A percentile compares a stretch with the other conserved stretches of the same genome.
Evolutionary conservation across 2,329 filamentous ascomycete genomes (phyloP).

Genomic region (Onygena corvina): DNA sequence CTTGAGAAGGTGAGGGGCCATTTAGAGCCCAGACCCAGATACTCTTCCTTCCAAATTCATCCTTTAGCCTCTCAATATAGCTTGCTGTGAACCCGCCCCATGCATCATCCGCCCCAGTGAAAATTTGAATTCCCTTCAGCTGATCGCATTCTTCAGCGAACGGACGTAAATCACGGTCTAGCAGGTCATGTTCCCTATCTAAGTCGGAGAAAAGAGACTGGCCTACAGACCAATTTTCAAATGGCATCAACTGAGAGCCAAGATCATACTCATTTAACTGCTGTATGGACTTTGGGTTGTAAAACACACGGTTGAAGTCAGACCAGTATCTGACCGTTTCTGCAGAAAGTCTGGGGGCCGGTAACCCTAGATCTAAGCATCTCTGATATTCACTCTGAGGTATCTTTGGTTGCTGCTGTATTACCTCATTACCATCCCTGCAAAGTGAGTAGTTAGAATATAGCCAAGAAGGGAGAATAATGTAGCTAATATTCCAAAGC

Average conservation of each 20-base stretch:
- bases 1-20: constrained; percentile 24
- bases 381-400: constrained; percentile 63
- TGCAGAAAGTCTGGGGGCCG: constrained; percentile 52
- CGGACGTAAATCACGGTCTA: constrained; percentile 78
- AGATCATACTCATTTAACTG: constrained; percentile 82
- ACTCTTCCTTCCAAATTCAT: constrained; percentile 80
- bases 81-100: constrained; percentile 67
- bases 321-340: constrained; percentile 87
- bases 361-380: constrained; percentile 59
- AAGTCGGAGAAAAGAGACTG: constrained; percentile 61
- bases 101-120: constrained; percentile 60
- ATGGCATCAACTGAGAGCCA: constrained; percentile 66
- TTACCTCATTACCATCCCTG: constrained; percentile 54
- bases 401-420: constrained; percentile 59
- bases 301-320: constrained; percentile 86
- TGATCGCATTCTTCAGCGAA: constrained; percentile 91
- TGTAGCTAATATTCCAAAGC: not conserved
- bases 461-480: not conserved
- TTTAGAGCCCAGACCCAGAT: constrained; percentile 79
- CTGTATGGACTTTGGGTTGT: constrained; percentile 74
- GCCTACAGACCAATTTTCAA: constrained; percentile 63
- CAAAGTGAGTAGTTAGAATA: not conserved
- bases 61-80: constrained; percentile 65
- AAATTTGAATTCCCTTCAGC: constrained; percentile 73
- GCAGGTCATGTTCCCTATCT: constrained; percentile 69